phyloP scores from a whole-genome alignment of 2,329 filamentous ascomycete species.

The Thelonectria discophora region DNA sequence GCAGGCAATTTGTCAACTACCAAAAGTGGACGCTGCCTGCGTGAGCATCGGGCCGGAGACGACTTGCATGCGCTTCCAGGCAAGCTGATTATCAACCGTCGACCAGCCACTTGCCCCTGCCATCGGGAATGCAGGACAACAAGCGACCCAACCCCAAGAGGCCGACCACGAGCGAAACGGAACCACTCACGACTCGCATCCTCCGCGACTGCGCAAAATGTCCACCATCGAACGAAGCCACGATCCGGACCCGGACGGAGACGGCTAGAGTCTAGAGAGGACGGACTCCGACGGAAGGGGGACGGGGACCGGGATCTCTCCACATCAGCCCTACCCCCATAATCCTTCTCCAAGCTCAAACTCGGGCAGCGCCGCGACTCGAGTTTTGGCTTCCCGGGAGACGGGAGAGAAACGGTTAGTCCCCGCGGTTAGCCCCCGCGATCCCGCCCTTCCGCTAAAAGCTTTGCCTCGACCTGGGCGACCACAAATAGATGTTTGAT shows the following conservation, averaged over 20 bases:
- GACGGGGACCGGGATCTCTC: conserved; percentile 23
- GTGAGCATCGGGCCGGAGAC: conserved; percentile 18
- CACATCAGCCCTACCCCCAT: conserved; percentile 29
- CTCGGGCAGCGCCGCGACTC: conserved; percentile 18
- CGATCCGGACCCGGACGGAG: conserved; percentile 15
- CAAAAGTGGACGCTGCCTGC: conserved; percentile 11
- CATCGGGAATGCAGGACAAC: conserved; percentile 20
- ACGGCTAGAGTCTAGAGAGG: no score
- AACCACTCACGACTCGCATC: conserved; percentile 4
- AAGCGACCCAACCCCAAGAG: conserved; percentile 10
- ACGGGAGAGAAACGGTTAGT: conserved; percentile 19
- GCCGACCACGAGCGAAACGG: background rate
- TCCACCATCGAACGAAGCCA: no score
- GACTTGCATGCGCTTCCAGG: conserved; percentile 9
- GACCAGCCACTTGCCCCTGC: conserved; percentile 10
- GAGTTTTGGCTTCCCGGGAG: conserved; percentile 12
- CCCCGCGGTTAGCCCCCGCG: conserved; percentile 24
- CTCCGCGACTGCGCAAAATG: no score
- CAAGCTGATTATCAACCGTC: conserved; percentile 4
- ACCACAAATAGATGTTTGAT: background rate
- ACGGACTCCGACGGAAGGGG: no score
- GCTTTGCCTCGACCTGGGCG: conserved; percentile 7
- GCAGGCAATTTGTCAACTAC: conserved; percentile 22
- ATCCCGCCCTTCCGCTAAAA: conserved; percentile 20
- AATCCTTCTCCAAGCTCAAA: conserved; percentile 16